phyloP scores from a whole-genome alignment of 805 yeast species.

The Yarrowia divulgata region DNA sequence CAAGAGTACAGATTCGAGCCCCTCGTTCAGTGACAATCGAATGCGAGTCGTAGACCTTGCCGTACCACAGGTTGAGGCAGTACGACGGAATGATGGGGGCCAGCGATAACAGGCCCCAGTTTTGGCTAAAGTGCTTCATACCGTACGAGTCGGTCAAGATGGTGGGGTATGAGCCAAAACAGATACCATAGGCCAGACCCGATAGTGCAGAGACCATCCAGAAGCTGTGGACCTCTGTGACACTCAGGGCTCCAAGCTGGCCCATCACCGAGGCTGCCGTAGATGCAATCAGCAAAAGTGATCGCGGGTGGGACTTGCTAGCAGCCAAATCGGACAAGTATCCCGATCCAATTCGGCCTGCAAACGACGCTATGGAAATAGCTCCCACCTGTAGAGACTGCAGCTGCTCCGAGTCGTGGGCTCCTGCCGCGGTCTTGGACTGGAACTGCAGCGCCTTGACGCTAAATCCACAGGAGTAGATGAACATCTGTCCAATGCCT shows the following conservation, averaged over 20 bases:
- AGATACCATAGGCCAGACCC: constrained; percentile 76
- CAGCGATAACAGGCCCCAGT: constrained; percentile 75
- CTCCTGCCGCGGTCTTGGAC: constrained; percentile 48
- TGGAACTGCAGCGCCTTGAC: constrained; percentile 56
- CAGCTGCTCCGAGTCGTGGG: constrained; percentile 49
- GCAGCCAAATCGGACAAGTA: constrained; percentile 66
- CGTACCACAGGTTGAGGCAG: constrained; percentile 67
- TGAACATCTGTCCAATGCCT: constrained; percentile 77
- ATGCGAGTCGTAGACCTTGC: constrained; percentile 65
- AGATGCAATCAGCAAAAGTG: constrained; percentile 64
- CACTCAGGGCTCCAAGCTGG: constrained; percentile 58
- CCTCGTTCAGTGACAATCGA: constrained; percentile 43
- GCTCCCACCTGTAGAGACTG: constrained; percentile 78
- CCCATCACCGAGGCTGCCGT: constrained; percentile 56
- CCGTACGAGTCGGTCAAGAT: constrained; percentile 79
- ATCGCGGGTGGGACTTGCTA: constrained; percentile 56
- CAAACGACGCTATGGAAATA: constrained; percentile 70
- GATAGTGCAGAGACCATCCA: constrained; percentile 62
- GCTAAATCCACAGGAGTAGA: constrained; percentile 75
- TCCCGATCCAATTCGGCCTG: constrained; percentile 71
- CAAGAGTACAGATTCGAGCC: constrained; percentile 43
- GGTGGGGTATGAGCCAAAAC: constrained; percentile 77
- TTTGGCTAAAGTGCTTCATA: constrained; percentile 66
- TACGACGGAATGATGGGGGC: constrained; percentile 71
- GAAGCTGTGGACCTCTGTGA: constrained; percentile 52